Evolutionary conservation across 2,329 filamentous ascomycete species (phyloP).

Genomic region (Apiospora rasikravindrae): DNA sequence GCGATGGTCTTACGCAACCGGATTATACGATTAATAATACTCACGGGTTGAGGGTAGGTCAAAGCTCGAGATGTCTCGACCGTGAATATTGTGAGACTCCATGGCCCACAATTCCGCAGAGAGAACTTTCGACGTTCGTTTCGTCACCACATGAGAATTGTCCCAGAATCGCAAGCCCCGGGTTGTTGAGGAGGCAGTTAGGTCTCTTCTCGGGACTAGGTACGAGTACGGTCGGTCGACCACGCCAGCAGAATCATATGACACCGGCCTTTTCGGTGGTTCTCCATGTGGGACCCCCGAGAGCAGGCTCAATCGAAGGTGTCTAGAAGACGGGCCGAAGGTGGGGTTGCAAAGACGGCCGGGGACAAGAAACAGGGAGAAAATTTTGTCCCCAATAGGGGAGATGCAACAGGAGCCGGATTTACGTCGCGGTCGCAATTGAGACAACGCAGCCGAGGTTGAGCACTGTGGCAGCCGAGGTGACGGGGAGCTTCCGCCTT

Average conservation of each 20-base stretch:
- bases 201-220: not conserved
- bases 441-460: not conserved
- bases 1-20: not conserved
- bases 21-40: slow-evolving; percentile 35
- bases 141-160: slow-evolving; percentile 1
- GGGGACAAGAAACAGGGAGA: slow-evolving; percentile 11
- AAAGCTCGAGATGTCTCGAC: slow-evolving; percentile 66
- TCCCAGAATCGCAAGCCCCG: not conserved
- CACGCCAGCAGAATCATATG: slow-evolving; percentile 16
- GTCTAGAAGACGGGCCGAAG: slow-evolving; percentile 12
- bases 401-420: not conserved
- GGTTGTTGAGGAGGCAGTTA: not conserved
- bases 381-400: slow-evolving; percentile 4
- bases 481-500: not conserved
- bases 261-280: slow-evolving; percentile 13
- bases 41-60: slow-evolving; percentile 58
- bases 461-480: slow-evolving; percentile 2
- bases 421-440: not conserved
- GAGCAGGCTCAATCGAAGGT: slow-evolving; percentile 11
- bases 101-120: slow-evolving; percentile 39
- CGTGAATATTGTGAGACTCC: slow-evolving; percentile 65
- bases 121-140: slow-evolving; percentile 8
- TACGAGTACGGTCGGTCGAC: slow-evolving; percentile 12
- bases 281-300: slow-evolving; percentile 9
- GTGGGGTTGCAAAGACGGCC: slow-evolving; percentile 7